Evolutionary conservation across 1,284 basidiomycete genomes (phyloP).

Genomic region (Fomitopsis betulina): DNA sequence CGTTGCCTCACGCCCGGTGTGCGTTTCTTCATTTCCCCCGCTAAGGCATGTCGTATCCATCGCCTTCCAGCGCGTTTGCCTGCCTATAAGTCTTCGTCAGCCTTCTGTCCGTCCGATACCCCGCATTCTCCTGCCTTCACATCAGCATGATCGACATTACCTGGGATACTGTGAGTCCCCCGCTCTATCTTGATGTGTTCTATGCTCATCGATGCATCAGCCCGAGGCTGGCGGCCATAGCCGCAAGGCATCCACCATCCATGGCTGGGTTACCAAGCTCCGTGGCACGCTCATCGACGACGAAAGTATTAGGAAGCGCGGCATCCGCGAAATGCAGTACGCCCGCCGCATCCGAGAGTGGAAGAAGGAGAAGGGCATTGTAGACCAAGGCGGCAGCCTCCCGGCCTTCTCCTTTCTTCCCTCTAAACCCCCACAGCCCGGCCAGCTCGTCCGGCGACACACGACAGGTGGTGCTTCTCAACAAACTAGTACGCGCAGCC

Average conservation of each 20-base stretch:
- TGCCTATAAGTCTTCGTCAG: slow-evolving; percentile 1
- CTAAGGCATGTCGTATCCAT: neutral
- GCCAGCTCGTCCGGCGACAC: neutral
- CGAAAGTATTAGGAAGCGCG: slow-evolving; percentile 53
- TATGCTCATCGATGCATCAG: slow-evolving; percentile 8
- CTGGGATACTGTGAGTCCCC: slow-evolving; percentile 9
- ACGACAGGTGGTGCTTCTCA: neutral
- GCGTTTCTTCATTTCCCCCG: slow-evolving; percentile 1
- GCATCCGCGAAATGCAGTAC: slow-evolving; percentile 33
- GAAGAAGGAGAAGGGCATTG: slow-evolving; percentile 11
- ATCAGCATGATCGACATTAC: slow-evolving; percentile 10
- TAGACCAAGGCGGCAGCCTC: slow-evolving; percentile 4
- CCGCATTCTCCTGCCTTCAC: slow-evolving; percentile 1
- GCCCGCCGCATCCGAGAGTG: slow-evolving; percentile 24
- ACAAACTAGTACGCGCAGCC: neutral
- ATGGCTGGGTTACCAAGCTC: slow-evolving; percentile 77
- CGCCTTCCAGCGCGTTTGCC: neutral
- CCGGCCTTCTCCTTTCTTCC: slow-evolving; percentile 2
- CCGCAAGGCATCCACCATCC: slow-evolving; percentile 60
- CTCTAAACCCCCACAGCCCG: neutral
- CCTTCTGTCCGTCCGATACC: neutral
- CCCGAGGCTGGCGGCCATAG: slow-evolving; percentile 20
- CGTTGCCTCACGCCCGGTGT: neutral
- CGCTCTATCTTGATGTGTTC: neutral
- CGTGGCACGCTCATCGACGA: slow-evolving; percentile 66